Conservation (phyloP, 2,329 filamentous ascomycete species). For the Sclerotinia borealis region DNA sequence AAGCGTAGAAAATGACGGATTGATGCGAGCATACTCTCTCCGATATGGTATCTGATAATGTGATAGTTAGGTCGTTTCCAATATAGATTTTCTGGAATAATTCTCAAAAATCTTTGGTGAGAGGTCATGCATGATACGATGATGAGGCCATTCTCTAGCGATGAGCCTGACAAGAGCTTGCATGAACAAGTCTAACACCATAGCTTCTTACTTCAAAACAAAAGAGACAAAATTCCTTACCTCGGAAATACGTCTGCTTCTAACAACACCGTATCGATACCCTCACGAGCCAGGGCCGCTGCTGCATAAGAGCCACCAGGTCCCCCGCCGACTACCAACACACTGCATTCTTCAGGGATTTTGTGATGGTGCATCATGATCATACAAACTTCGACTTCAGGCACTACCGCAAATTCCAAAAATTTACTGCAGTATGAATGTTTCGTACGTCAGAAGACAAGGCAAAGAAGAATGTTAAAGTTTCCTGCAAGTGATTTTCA, state of each 20-base stretch:
- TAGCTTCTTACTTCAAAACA: background rate
- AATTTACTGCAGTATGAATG: too few species aligned
- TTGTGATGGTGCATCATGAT: background rate
- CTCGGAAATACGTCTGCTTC: constrained; percentile 40
- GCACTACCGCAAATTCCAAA: background rate
- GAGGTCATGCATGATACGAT: too few species aligned
- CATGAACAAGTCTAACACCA: background rate
- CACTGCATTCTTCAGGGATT: constrained; percentile 15
- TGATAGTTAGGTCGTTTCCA: background rate
- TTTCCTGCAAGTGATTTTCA: background rate
- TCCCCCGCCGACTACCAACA: constrained; percentile 41
- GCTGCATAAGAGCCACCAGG: constrained; percentile 43
- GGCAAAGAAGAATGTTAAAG: background rate
- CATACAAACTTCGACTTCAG: background rate
- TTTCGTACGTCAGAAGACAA: background rate
- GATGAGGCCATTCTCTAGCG: too few species aligned
- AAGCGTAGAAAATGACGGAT: constrained; percentile 40
- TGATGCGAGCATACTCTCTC: constrained; percentile 35
- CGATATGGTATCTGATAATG: constrained; percentile 33
- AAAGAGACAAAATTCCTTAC: constrained; percentile 23
- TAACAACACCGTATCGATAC: constrained; percentile 39
- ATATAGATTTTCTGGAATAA: background rate
- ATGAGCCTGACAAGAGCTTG: too few species aligned
- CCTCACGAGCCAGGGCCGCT: constrained; percentile 39
- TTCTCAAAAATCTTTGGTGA: too few species aligned